A percentile compares a stretch with the other conserved stretches of the same genome.
Evolutionary conservation across 164 flowering plant genomes (phyloP).

Genomic region (Tinospora cordifolia): DNA sequence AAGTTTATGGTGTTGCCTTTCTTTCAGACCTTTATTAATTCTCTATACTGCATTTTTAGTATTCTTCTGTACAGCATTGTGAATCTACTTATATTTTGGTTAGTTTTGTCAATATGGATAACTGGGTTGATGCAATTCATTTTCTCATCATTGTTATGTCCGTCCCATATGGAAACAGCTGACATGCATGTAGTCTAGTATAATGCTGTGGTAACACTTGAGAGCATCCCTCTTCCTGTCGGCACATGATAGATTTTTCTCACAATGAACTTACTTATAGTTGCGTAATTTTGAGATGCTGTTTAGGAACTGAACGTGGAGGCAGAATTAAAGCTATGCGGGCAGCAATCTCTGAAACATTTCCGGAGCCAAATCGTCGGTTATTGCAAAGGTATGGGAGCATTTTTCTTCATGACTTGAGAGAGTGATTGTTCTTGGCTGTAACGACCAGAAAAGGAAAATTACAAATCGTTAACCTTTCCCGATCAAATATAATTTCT

Average conservation of each 20-base stretch:
- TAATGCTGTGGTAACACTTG: not conserved
- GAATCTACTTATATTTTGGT: not conserved
- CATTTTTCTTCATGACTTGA: not conserved
- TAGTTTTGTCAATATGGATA: not conserved
- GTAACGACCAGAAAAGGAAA: not conserved
- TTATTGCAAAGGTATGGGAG: slow-evolving; percentile 68
- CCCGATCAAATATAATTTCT: not conserved
- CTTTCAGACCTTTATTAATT: not conserved
- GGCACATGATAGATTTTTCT: not conserved
- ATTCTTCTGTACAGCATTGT: not conserved
- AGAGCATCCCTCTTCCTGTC: not conserved
- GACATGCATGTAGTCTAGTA: not conserved
- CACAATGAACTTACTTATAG: not conserved
- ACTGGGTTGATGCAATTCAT: not conserved
- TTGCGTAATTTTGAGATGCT: not conserved
- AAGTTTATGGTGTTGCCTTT: not conserved
- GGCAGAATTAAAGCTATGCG: slow-evolving; percentile 66
- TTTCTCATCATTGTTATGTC: not conserved
- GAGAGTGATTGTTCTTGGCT: not conserved
- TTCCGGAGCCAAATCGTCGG: slow-evolving; percentile 94
- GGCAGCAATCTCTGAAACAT: slow-evolving; percentile 69
- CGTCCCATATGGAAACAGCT: not conserved
- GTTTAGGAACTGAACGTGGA: slow-evolving; percentile 62
- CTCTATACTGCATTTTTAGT: not conserved
- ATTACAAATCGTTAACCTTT: not conserved